Base-by-base conservation (phyloP, 805 yeast species). In the Candida ipomoeae region DNA sequence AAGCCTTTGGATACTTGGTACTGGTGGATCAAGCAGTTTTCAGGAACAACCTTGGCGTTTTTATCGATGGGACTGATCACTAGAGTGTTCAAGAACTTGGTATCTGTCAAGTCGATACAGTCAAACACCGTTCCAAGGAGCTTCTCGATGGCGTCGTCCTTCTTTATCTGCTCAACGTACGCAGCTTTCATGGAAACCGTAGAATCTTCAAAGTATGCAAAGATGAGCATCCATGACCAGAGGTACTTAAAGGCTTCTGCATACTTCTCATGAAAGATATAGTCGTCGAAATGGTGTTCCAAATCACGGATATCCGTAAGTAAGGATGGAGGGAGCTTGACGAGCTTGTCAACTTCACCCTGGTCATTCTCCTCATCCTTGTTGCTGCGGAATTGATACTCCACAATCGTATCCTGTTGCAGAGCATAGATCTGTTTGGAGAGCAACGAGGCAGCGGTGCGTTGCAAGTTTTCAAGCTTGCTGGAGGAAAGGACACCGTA, bases 161-260 rank as follows among this genome's bases (percentile, higher is more conserved):
- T 55, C 26, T 78, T 80, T 49, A 89, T 62, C 55, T 85, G 85
- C 18, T 68, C 72, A 34, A 84, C 77, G 58, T 85, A 87, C 40
- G 75, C 71, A 42, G 79, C 75, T 50, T 90, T 76, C 55, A 89
- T 74, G 38, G 80, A 78, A 55, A 81, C 82, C 0, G 94, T 81
- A 5, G 86, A 77, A 51, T 82, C 81, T 46, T 77, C 74, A 62
- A 89, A 86, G 63, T 82, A 82, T 29, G 68, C 70, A 54, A 87
- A 74, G 0, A 87, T 64, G 48, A 88, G 69, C 53, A 68, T 69
- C 95, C 96, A 90, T 49, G 81, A 69, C 84, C 87, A 84, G 33
- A 85, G 56, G 60, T 79, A 85, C 18, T 64, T 69, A 29, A 75
- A 60, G 41, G 74, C 57, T 2, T 20, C 51, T 15, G 46, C 33